Percentiles rank a stretch among this genome's conserved stretches.
Evolutionary conservation across 805 yeast species (phyloP).

Genomic region (Maudiozyma saulgeensis): DNA sequence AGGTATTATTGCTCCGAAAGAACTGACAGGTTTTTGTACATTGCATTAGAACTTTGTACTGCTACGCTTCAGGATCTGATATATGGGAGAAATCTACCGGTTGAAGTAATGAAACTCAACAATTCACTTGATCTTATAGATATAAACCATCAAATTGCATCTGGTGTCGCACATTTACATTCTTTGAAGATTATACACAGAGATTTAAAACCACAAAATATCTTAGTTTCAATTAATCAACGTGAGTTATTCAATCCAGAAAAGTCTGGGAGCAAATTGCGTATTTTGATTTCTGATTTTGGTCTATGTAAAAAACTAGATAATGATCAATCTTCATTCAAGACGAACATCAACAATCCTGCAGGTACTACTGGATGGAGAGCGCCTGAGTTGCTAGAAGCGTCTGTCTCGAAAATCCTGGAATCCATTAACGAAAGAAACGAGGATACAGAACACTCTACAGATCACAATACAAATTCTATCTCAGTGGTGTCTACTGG

Average conservation of each 20-base stretch:
- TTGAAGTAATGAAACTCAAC: slow-evolving; percentile 31
- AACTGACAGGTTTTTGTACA: slow-evolving; percentile 77
- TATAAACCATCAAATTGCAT: slow-evolving; percentile 64
- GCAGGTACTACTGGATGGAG: slow-evolving; percentile 99
- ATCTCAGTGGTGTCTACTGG: slow-evolving; percentile 9
- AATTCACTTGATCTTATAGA: slow-evolving; percentile 37
- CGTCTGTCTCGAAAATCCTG: slow-evolving; percentile 6
- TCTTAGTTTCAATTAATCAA: slow-evolving; percentile 68
- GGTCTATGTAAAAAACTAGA: slow-evolving; percentile 91
- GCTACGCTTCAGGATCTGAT: slow-evolving; percentile 83
- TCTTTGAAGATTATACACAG: slow-evolving; percentile 87
- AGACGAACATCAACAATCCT: slow-evolving; percentile 77
- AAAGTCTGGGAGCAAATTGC: slow-evolving; percentile 28
- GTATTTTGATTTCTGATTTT: slow-evolving; percentile 86
- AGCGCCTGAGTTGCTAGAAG: slow-evolving; percentile 74
- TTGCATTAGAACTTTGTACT: slow-evolving; percentile 85
- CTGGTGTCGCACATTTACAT: slow-evolving; percentile 81
- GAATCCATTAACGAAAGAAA: slow-evolving; percentile 13
- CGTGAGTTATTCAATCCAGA: slow-evolving; percentile 7
- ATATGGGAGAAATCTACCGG: slow-evolving; percentile 37
- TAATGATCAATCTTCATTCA: slow-evolving; percentile 83
- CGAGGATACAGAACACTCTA: slow-evolving; percentile 27
- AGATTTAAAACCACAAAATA: slow-evolving; percentile 91
- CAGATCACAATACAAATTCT: not conserved
- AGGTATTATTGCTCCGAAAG: slow-evolving; percentile 90